Evolutionary conservation across 768 basidiomycete genomes (phyloP).

Genomic region (Agaricus subrufescens): DNA sequence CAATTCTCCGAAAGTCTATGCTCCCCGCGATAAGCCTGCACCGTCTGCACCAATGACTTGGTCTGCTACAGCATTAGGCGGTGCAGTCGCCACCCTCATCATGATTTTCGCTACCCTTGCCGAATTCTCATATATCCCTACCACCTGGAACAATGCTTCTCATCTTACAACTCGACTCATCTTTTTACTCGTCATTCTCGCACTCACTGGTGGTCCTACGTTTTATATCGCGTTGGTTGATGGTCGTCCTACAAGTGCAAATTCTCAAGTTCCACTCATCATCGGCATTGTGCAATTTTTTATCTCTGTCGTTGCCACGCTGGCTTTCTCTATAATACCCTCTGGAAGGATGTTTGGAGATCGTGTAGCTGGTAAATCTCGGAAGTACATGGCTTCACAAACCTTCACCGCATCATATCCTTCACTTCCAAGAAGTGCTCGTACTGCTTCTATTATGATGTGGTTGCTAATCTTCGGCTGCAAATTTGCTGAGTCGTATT

Average conservation of each 20-base stretch:
- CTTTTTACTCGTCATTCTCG: constrained; percentile 90
- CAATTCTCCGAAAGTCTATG: constrained; percentile 91
- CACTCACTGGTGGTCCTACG: constrained; percentile 88
- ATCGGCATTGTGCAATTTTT: constrained; percentile 93
- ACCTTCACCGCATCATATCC: constrained; percentile 99
- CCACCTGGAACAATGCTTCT: constrained; percentile 98
- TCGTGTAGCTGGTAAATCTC: constrained; percentile 92
- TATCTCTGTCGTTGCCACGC: constrained; percentile 77
- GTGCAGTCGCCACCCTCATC: constrained; percentile 88
- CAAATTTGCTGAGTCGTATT: constrained; percentile 96
- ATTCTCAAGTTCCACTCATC: constrained; percentile 70
- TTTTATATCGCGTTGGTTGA: constrained; percentile 90
- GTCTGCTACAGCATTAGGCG: constrained; percentile 95
- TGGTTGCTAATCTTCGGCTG: constrained; percentile 95
- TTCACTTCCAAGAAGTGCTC: constrained; percentile 60
- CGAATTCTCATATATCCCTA: constrained; percentile 96
- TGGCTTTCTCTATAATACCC: constrained; percentile 84
- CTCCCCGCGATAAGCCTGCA: constrained; percentile 53
- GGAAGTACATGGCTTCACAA: constrained; percentile 98
- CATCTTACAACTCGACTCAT: constrained; percentile 92
- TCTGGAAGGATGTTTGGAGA: constrained; percentile 99
- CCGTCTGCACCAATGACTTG: constrained; percentile 90
- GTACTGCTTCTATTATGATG: constrained; percentile 77
- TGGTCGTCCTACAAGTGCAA: constrained; percentile 47
- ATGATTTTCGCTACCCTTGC: constrained; percentile 92